Evolutionary conservation across 192 early-diverging fungal species (phyloP).

Genomic region (Glomus cerebriforme): DNA sequence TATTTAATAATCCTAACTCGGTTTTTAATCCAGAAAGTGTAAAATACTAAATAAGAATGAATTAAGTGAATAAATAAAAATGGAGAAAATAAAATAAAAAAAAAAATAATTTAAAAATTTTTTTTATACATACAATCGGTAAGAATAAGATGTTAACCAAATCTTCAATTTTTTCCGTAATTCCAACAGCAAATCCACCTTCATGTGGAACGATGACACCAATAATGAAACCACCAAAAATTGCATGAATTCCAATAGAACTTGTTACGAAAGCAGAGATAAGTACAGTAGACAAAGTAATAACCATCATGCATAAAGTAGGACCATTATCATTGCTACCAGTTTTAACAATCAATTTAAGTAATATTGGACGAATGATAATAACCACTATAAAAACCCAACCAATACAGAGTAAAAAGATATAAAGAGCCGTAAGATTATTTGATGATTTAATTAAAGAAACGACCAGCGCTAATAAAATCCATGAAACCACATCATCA

Average conservation of each 20-base stretch:
- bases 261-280: slow-evolving; percentile 83
- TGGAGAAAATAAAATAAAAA: no score
- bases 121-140: slow-evolving; percentile 74
- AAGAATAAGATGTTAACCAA: slow-evolving; percentile 82
- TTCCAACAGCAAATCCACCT: slow-evolving; percentile 78
- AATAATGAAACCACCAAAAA: slow-evolving; percentile 91
- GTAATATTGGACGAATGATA: slow-evolving; percentile 63
- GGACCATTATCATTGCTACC: slow-evolving; percentile 56
- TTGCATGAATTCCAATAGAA: slow-evolving; percentile 86
- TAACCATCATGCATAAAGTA: slow-evolving; percentile 63
- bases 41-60: slow-evolving; percentile 89
- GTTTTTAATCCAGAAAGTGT: slow-evolving; percentile 91
- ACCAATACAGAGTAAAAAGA: slow-evolving; percentile 57
- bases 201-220: slow-evolving; percentile 90
- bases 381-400: slow-evolving; percentile 74
- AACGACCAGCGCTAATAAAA: no score
- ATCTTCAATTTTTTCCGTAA: slow-evolving; percentile 94
- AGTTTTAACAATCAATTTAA: slow-evolving; percentile 50
- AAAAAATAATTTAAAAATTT: no score
- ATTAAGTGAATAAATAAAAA: no score
- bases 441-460: no score
- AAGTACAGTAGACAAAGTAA: slow-evolving; percentile 70
- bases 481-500: no score
- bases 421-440: no score
- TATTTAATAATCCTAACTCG: slow-evolving; percentile 72